Evolutionary conservation across 805 yeast genomes (phyloP), one percentile per base, ranked within the genome.

Genomic region (Candida argentea): DNA sequence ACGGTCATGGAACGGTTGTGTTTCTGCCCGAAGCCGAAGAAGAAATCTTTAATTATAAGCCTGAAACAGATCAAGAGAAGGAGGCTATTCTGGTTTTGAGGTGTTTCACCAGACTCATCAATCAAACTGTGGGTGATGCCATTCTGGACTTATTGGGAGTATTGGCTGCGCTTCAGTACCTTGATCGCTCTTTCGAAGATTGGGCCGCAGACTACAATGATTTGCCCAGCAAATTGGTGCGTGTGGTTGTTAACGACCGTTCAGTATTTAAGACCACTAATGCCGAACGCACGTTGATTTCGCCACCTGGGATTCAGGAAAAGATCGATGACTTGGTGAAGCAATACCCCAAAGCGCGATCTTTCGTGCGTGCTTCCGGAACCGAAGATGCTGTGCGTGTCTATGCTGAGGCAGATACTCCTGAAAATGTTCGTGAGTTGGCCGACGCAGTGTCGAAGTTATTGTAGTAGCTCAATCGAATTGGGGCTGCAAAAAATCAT

Each of bases 41-140:
- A 2, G 43, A 43, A 6, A 54, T 62, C 20, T 57, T 55, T 29
- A 39, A 29, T 14, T 52, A 54, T 27, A 38, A 50, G 19, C 56
- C 72, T 2, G 18, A 29, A 3, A 23, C 61, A 6, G 65, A 64
- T 4, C 61, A 58, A 12, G 75, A 75, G 39, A 48, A 49, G 24
- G 45, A 60, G 13, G 70, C 81, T 1, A 55, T 78, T 18, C 49
- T 59, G 32, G 63, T 79, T 1, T 59, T 91, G 36, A 56, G 65
- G 33, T 60, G 71, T 10, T 67, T 89, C 33, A 69, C 80, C 18
- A 67, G 73, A 32, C 60, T 91, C 37, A 84, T 91, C 49, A 91
- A 91, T 53, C 97, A 91, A 53, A 80, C 97, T 2, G 97, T 91
- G n/a, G 98, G 98, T 17, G 98, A 91, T 52, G 94, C 98, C 7